Base-by-base conservation (phyloP, 345 rosid genomes). In the Arabidopsis suecica region DNA sequence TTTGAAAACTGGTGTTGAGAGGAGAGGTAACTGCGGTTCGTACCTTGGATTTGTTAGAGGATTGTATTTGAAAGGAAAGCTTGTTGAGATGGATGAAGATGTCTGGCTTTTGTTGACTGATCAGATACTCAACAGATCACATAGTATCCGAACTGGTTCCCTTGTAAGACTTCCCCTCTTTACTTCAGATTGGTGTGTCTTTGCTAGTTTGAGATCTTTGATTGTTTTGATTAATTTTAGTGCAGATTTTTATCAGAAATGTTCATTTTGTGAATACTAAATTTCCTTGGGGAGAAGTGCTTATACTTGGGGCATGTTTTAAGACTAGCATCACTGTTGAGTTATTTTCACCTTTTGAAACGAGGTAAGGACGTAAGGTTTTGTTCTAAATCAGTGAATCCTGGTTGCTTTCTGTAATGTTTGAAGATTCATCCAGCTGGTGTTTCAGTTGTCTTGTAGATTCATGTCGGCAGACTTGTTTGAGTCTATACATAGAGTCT, bases 21-120 rank as follows among this genome's bases (percentile, higher is more conserved):
- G 86, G 71, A 83, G 68, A 59, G 85, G 86, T 67, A 87, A 88
- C 12, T 86, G 74, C 42, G 86, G 96, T 69, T 70, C 41, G 9
- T 92, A 91, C 78, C 78, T 82, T n/a, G 99, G 97, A 50, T 53
- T 76, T 63, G 91, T 90, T 16, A 92, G 69, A 66, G 88, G 87
- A 47, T 38, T 90, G n/a, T 88, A 87, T 76, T 61, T 89, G 90
- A 85, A 85, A 67, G 97, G 96, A 49, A 85, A 81, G 91, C 86
- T 88, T 70, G 83, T 90, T 72, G 97, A 92, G 86, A 77, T 95
- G 81, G 97, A 95, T 57, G 81, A 85, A 40, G 88, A 90, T 65
- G 93, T 89, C 9, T 95, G 94, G 97, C 93, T 95, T 78, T 65
- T 95, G 42, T 81, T 88, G 69, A 88, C 90, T 7, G 93, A 89